These are phyloP conservation scores for Pulveroboletus sp. DNA, from an alignment of 768 basidiomycete species.

Conservation along the genomic window DNA sequence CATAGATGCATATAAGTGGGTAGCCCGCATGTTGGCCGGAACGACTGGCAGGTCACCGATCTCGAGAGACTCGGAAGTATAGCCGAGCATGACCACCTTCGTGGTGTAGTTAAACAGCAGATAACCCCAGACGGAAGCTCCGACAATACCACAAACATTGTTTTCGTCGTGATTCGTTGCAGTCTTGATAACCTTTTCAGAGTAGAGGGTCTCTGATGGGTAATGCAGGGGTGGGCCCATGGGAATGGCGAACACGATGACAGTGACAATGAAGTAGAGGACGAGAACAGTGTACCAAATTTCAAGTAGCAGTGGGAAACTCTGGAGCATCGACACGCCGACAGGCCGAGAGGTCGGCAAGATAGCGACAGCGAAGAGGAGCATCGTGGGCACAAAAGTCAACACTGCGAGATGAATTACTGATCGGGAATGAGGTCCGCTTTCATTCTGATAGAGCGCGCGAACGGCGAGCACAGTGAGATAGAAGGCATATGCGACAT, in stretches of 20 bases:
- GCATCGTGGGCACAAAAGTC: constrained; percentile 42
- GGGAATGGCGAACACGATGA: constrained; percentile 49
- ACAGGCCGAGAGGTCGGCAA: constrained; percentile 46
- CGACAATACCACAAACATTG: constrained; percentile 66
- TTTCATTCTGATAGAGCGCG: constrained; percentile 45
- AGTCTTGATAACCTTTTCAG: constrained; percentile 57
- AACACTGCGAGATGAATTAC: constrained; percentile 60
- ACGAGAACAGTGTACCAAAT: constrained; percentile 53
- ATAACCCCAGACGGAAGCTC: constrained; percentile 38
- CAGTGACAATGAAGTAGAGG: constrained; percentile 44
- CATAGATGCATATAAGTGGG: constrained; percentile 62
- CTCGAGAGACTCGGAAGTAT: constrained; percentile 67
- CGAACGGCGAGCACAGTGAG: constrained; percentile 45
- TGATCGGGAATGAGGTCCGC: constrained; percentile 39
- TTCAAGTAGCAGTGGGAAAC: constrained; percentile 14
- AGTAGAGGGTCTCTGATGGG: constrained; percentile 69
- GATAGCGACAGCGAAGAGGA: constrained; percentile 48
- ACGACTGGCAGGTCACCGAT: constrained; percentile 87
- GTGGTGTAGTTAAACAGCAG: constrained; percentile 88
- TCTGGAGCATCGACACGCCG: constrained; percentile 23
- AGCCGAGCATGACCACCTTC: constrained; percentile 80
- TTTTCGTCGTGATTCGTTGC: constrained; percentile 60
- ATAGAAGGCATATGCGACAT: constrained; percentile 57
- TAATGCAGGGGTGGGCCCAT: constrained; percentile 73
- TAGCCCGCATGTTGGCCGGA: constrained; percentile 64